phyloP scores from a whole-genome alignment of 106 monocot species.

The Hemerocallis citrina region DNA sequence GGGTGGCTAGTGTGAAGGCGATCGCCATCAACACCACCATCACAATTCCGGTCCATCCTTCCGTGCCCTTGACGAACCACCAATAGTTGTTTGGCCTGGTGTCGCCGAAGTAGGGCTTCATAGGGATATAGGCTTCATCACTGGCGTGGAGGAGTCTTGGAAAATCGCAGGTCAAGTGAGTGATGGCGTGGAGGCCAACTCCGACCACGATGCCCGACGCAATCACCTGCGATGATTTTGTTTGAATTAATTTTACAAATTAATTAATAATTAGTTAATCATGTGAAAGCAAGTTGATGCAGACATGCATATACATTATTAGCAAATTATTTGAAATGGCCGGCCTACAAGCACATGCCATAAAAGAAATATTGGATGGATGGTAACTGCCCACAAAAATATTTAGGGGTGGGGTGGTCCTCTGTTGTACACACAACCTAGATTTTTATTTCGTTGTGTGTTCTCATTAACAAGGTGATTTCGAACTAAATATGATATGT shows the following conservation, averaged over 20 bases:
- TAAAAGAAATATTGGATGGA: too few species aligned
- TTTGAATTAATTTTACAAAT: neutral
- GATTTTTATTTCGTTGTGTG: neutral
- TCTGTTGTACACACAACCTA: too few species aligned
- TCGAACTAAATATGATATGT: too few species aligned
- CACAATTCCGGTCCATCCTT: constrained; percentile 88
- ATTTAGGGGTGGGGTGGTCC: too few species aligned
- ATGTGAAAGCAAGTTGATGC: neutral
- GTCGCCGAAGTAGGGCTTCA: constrained; percentile 64
- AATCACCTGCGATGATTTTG: constrained; percentile 19
- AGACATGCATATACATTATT: neutral
- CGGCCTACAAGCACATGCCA: too few species aligned
- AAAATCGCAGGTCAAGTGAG: constrained; percentile 90
- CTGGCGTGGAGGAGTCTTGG: constrained; percentile 68
- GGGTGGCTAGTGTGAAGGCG: constrained; percentile 68
- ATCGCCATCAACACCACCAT: constrained; percentile 84
- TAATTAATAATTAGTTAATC: neutral
- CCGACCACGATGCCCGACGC: constrained; percentile 53
- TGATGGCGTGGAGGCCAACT: constrained; percentile 52
- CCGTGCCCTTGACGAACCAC: constrained; percentile 96
- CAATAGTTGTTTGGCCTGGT: constrained; percentile 70
- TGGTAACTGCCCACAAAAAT: too few species aligned
- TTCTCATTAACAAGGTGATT: too few species aligned
- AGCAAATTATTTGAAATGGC: neutral
- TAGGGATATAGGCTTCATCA: constrained; percentile 54